Base-by-base conservation (phyloP, 2,329 filamentous ascomycete species). In the Corynespora cassiicola region DNA sequence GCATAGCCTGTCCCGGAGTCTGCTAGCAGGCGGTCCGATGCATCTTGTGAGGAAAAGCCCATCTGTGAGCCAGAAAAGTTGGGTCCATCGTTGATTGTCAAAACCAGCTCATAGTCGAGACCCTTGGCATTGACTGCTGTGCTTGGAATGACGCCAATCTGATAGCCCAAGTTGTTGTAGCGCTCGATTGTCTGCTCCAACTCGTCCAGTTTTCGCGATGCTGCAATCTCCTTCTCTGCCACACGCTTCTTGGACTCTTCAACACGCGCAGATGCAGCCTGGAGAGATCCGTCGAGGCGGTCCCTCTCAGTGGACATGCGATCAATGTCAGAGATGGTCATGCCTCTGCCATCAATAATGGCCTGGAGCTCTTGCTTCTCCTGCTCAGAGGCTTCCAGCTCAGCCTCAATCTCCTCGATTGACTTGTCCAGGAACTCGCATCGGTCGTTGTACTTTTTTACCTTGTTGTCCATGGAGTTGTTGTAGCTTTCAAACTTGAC, bases 291-390 rank as follows among this genome's bases (percentile, higher is more conserved):
- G 51, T 95, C 89, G n/a, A 99, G 79, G 30, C 94, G 85, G 61
- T 99, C 94, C 36, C 91, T 85, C 68, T 99, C 94, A 22, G 88
- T 86, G 55, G 90, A 96, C 92, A 99, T 96, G 68, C 94, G 90
- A 78, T 99, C 94, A 63, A 99, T 97, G 79, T 99, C 94, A 72
- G 94, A 88, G 72, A 96, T 95, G 59, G 90, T 95, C 65, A 99
- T 91, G 2, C 94, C 94, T 63, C 95, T 90, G 54, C 87, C 85
- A 68, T 97, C 94, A 18, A 99, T 90, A 19, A 87, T 85, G 42
- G 86, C 84, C 66, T 97, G 92, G 7, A 99, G 78, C 19, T 80
- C 79, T 26, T 82, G 75, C 46, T 90, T 84, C 66, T 99, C 94
- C 11, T 87, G 84, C 50, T 97, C 91, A 0, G 63, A 56, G 40